A percentile compares a stretch with the other conserved stretches of the same genome.
phyloP scores from a whole-genome alignment of 129 eudicot species.

The Oenanthe sinensis region DNA sequence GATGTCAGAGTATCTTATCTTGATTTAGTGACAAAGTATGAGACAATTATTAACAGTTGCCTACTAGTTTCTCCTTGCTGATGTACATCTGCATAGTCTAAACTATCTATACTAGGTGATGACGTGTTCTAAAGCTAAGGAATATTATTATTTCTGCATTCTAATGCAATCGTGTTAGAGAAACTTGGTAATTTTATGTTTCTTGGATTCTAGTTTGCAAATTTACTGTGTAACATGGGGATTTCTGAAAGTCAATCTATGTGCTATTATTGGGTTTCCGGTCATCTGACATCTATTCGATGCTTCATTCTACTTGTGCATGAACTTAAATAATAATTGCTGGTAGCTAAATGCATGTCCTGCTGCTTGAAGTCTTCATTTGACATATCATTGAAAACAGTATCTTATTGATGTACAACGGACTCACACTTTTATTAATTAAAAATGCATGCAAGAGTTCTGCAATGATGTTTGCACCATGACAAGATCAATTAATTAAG shows the following conservation, averaged over 20 bases:
- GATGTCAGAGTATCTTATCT: background rate
- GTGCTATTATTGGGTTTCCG: background rate
- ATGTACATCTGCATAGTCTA: background rate
- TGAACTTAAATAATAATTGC: background rate
- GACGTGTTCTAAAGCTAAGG: background rate
- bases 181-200: background rate
- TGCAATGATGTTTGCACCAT: slow-evolving; percentile 33
- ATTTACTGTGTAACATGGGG: background rate
- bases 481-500: slow-evolving; percentile 44
- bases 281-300: background rate
- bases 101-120: background rate
- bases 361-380: background rate
- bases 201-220: background rate
- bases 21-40: background rate
- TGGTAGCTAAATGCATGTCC: background rate
- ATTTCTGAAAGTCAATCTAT: background rate
- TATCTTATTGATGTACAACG: slow-evolving; percentile 19
- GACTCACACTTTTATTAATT: slow-evolving; percentile 27
- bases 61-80: background rate
- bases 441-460: slow-evolving; percentile 22
- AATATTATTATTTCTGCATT: background rate
- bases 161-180: background rate
- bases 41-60: background rate
- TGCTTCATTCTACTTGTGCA: background rate
- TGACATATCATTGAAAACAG: background rate